Conservation (phyloP, 306 rosid species). For the Macrotyloma uniflorum region DNA sequence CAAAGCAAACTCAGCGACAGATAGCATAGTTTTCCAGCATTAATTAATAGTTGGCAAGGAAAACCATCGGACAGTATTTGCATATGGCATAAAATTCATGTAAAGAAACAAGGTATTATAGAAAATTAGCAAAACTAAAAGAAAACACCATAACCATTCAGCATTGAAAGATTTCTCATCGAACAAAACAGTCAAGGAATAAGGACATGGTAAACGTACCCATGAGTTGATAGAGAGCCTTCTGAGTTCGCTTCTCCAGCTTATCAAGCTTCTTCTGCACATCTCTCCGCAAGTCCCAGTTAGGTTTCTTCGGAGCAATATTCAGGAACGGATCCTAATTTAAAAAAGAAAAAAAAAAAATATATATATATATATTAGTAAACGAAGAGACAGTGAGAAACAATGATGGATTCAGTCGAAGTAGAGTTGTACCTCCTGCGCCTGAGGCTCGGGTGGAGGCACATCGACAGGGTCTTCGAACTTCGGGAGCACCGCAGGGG, state of each 20-base stretch:
- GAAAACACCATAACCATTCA: background rate
- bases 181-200: too few relatives aligned
- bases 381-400: background rate
- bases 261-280: constrained; percentile 97
- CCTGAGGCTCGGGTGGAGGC: constrained; percentile 57
- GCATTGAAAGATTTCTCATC: background rate
- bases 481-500: constrained; percentile 80
- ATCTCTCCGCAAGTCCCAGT: constrained; percentile 93
- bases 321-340: constrained; percentile 85
- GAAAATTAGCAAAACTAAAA: background rate
- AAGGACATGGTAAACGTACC: constrained; percentile 35
- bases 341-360: background rate
- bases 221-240: constrained; percentile 80
- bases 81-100: background rate
- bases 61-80: background rate
- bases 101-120: background rate
- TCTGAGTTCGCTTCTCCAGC: constrained; percentile 89
- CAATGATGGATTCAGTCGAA: background rate
- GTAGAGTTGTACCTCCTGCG: constrained; percentile 38
- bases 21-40: background rate
- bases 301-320: constrained; percentile 97
- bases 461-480: constrained; percentile 85
- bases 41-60: background rate
- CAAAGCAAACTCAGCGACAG: background rate
- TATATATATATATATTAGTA: background rate